These are phyloP conservation scores for Botrytis fabae DNA, from an alignment of 2,329 filamentous ascomycete genomes.

Conservation along the genomic window DNA sequence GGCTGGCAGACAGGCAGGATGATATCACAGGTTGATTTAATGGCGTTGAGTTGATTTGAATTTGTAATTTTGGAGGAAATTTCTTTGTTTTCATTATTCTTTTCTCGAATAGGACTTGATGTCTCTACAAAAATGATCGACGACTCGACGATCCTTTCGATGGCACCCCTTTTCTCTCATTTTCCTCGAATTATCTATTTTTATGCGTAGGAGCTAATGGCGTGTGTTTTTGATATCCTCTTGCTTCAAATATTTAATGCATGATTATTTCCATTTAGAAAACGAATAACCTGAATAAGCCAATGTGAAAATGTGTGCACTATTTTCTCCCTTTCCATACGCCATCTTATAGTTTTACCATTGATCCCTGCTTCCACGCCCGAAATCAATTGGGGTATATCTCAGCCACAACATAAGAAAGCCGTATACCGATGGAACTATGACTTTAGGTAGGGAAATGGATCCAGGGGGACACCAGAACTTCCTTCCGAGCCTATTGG, in stretches of 20 bases:
- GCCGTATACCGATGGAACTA: not conserved
- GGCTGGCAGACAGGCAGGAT: constrained; percentile 2
- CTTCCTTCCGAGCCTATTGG: not conserved
- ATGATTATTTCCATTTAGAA: not conserved
- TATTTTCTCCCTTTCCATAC: not conserved
- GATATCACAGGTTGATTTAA: constrained; percentile 20
- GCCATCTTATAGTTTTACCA: not conserved
- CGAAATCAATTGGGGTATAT: not conserved
- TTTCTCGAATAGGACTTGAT: not conserved
- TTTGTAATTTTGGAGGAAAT: not conserved
- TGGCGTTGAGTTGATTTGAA: constrained; percentile 16
- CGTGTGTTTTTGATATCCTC: constrained; percentile 3
- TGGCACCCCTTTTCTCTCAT: not conserved
- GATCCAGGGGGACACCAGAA: not conserved
- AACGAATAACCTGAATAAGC: not conserved
- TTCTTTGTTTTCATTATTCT: not conserved
- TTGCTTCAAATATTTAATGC: constrained; percentile 10
- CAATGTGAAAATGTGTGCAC: not conserved
- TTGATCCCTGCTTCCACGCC: not conserved
- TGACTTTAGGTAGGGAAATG: not conserved
- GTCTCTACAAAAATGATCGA: not conserved
- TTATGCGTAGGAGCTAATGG: constrained; percentile 13
- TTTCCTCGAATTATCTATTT: constrained; percentile 5
- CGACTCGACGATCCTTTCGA: not conserved
- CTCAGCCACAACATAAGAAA: not conserved